A percentile compares a stretch with the other conserved stretches of the same genome.
These are phyloP conservation scores for Tothia fuscella DNA, from an alignment of 2,329 filamentous ascomycete species.

Conservation along the genomic window DNA sequence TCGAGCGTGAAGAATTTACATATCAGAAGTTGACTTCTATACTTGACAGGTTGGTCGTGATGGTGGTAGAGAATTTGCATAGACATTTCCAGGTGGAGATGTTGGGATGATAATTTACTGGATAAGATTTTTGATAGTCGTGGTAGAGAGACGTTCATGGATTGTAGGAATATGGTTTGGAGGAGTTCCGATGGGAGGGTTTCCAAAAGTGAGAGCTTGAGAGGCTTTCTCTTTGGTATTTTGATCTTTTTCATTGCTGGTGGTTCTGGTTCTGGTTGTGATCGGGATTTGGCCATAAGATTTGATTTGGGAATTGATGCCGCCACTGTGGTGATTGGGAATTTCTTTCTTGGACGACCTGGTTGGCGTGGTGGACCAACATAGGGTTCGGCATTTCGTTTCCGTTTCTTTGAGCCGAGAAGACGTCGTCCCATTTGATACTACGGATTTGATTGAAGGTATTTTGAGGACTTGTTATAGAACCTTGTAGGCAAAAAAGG, in stretches of 20 bases:
- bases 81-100: background rate
- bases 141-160: background rate
- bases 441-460: no score
- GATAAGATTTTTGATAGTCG: background rate
- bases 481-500: no score
- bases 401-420: no score
- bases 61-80: background rate
- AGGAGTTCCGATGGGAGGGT: conserved; percentile 1
- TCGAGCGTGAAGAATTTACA: background rate
- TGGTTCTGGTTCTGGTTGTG: conserved; percentile 16
- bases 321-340: no score
- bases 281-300: conserved; percentile 24
- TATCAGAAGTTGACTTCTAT: background rate
- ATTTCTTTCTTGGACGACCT: no score
- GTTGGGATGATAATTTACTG: background rate
- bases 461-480: no score
- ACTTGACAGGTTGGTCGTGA: background rate
- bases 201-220: conserved; percentile 2
- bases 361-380: no score
- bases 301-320: no score
- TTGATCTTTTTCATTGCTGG: no score
- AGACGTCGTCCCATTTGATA: no score
- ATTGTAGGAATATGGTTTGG: conserved; percentile 5
- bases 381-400: no score
- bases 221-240: no score